A percentile compares a stretch with the other conserved stretches of the same genome.
These are phyloP conservation scores for Nemophila menziesii DNA, from an alignment of 257 asterid genomes.

Conservation along the genomic window DNA sequence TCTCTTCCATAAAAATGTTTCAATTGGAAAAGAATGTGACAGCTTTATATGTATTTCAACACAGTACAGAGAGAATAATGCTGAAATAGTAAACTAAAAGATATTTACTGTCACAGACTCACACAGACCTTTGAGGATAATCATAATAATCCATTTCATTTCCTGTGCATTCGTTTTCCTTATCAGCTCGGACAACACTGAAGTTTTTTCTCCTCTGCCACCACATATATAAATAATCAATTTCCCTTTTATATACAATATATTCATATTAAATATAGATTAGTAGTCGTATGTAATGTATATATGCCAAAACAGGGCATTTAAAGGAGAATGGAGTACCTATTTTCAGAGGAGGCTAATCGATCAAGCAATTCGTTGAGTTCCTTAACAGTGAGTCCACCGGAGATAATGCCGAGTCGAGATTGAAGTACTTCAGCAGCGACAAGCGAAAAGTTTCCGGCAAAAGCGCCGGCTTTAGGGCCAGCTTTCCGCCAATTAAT, in stretches of 20 bases:
- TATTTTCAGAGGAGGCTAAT: constrained; percentile 63
- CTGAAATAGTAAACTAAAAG: constrained; percentile 3
- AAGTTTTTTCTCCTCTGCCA: constrained; percentile 60
- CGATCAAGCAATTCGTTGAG: constrained; percentile 80
- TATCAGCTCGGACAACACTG: constrained; percentile 63
- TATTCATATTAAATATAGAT: background rate
- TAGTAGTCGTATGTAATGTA: too few relatives aligned
- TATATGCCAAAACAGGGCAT: background rate
- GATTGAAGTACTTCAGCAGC: constrained; percentile 74
- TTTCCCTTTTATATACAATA: constrained; percentile 10
- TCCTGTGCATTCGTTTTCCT: constrained; percentile 86
- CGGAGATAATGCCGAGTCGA: constrained; percentile 79
- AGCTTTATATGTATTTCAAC: too few relatives aligned
- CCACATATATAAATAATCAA: constrained; percentile 16
- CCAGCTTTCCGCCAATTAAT: constrained; percentile 96
- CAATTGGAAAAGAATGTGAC: background rate
- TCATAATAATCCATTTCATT: constrained; percentile 98
- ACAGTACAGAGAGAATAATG: background rate
- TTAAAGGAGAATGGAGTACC: constrained; percentile 24
- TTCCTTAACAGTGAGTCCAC: constrained; percentile 57
- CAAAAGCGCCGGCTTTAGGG: constrained; percentile 58
- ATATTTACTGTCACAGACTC: background rate
- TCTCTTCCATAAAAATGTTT: background rate
- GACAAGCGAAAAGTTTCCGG: constrained; percentile 71
- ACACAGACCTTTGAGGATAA: constrained; percentile 88